Conservation (phyloP, 176 grass and related monocot species). For the Phyllostachys edulis region DNA sequence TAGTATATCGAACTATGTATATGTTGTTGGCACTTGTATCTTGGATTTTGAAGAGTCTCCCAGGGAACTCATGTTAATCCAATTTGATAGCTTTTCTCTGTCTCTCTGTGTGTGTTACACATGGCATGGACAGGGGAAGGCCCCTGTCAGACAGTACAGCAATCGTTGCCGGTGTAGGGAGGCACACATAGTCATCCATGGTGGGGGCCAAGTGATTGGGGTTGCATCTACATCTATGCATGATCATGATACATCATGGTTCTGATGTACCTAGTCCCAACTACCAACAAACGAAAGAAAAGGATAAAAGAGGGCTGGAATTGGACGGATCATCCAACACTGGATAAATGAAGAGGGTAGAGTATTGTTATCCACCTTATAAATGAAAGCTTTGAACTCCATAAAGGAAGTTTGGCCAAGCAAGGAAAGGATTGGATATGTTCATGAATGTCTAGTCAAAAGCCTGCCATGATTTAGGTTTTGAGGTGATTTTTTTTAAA, state of each 20-base stretch:
- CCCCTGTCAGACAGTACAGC: not conserved
- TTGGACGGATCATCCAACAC: not conserved
- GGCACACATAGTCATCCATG: not conserved
- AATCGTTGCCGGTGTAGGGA: not conserved
- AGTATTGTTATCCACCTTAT: no score
- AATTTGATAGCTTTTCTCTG: not conserved
- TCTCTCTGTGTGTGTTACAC: not conserved
- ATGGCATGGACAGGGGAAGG: not conserved
- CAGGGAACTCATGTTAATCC: no score
- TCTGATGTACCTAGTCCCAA: constrained; percentile 26
- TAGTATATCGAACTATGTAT: not conserved
- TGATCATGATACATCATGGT: not conserved
- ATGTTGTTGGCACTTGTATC: not conserved
- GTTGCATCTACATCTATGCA: not conserved
- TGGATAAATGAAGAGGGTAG: not conserved
- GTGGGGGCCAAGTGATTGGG: constrained; percentile 4
- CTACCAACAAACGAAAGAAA: not conserved
- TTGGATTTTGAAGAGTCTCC: not conserved
- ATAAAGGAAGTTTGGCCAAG: constrained; percentile 10
- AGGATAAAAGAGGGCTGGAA: not conserved
- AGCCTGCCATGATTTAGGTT: constrained; percentile 7
- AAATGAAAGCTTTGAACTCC: no score
- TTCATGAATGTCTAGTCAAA: constrained; percentile 20
- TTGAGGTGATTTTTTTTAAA: no score
- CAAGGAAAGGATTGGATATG: not conserved